Base-by-base conservation (phyloP, 257 asterid species). In the Forsythia viridissima region DNA sequence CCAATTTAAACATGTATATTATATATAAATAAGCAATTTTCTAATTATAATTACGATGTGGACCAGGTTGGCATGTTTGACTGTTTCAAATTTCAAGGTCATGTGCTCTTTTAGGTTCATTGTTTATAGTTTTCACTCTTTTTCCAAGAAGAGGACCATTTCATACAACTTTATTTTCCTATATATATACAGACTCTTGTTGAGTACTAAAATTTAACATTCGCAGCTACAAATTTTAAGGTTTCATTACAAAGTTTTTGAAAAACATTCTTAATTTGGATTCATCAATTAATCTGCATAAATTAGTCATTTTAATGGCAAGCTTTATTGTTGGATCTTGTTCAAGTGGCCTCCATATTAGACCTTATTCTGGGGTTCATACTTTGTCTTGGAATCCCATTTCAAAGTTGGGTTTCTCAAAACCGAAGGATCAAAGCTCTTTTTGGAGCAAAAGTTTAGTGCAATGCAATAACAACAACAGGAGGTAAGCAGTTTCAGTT, bases 331-430 rank as follows among this genome's bases (percentile, higher is more conserved):
- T 75, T 67, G 8, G 82, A 37, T 70, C 67, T 46, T 70, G 24
- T 3, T 71, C 78, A 7, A 51, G 76, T 5, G 68, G 61, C 40
- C 4, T 59, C 1, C 30, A 10, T 40, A 66, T 42, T 18, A 79
- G 65, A 44, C 52, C 83, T 5, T 37, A 77, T 68, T n/a, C 83
- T 38, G 82, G 73, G 71, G 38, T 71, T 73, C 79, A 30, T n/a
- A n/a, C 52, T 71, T 72, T 82, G 68, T 8, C 80, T 2, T 85
- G 88, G 89, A 85, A 77, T 5, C 86, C 89, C 10, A 83, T 87
- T 48, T 83, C 87, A 16, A 81, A 76, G 61, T 71, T 83, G 41
- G 65, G 15, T 24, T 21, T 70, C 61, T 82, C 90, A 1, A 80
- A 77, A n/a, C 63, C 40, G 77, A 83, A 68, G n/a, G 63, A 44